Evolutionary conservation across 1,284 basidiomycete genomes (phyloP), one percentile per base, ranked within the genome.

Genomic region (Rhodotorula sp.): DNA sequence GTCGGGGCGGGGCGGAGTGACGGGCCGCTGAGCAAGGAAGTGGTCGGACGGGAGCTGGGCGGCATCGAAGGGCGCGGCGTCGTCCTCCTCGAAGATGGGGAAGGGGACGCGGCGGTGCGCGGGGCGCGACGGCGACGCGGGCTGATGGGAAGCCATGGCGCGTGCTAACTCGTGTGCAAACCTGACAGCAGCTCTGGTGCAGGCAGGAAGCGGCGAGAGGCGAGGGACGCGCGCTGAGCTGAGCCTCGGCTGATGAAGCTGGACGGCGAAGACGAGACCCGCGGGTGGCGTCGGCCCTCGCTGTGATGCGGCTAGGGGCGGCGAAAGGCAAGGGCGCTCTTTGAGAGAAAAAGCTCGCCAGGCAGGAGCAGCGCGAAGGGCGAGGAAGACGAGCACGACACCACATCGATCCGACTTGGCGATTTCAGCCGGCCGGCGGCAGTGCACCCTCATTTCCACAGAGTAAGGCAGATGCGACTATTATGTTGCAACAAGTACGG

Each of bases 1-100:
- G 25, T 67, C 66, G 13, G 60, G 60, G 5, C 61, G 54, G 4
- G 66, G 74, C 34, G 66, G 58, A 9, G 67, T 66, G 50, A 68
- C 64, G 59, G 72, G 72, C 12, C 69, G 56, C 36, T 66, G 70
- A 6, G 75, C 70, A 58, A 76, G 69, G 69, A 76, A 76, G 46
- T 76, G 75, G 58, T 64, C 60, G 27, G 75, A 64, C 2, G 75
- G 75, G 34, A 66, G 60, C 44, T 54, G 48, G 25, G 48, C 54
- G 39, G 55, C 48, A 15, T 50, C 9, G 22, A 61, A 32, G 17
- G 57, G 41, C 13, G 62, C 51, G n/a, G 22, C 25, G 41, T 62
- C 56, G 17, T 74, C 39, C 29, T 68, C 70, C 22, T 72, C 70
- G 13, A 29, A 50, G 39, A 74, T 51, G 19, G 70, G 64, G 61